Base-by-base conservation (phyloP, 2,329 filamentous ascomycete genomes). In the Penicillium glabrum region DNA sequence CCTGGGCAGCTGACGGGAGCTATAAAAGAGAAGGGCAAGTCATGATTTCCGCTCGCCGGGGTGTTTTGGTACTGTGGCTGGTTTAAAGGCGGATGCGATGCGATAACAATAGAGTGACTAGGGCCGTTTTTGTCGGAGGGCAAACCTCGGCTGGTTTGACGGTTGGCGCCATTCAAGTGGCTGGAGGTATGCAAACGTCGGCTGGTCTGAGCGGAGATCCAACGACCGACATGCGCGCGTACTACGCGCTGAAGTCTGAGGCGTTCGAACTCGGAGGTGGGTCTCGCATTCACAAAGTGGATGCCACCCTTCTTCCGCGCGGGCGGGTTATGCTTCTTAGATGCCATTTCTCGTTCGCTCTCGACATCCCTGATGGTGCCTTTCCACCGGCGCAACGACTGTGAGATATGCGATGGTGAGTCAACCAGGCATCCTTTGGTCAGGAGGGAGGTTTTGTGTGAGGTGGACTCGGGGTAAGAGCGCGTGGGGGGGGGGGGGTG, bases 151-250 rank as follows among this genome's bases (percentile, higher is more conserved):
- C 5, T 41, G 39, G 19, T 13, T 13, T 13, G 39, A 41, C 14
- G 19, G 11, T 21, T 23, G 39, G 24, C 44, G 31, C 31, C 31
- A 16, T 33, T 16, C 14, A 16, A 33, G 31, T 33, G 31, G n/a
- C 46, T 27, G 33, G 48, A 41, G 37, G 39, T 31, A 41, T 31
- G 46, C 13, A 47, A 62, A n/a, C 68, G 68, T 29, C 70, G 69
- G 57, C 68, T 72, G 31, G 69, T 71, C 51, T 73, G 70, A 21
- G 69, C 67, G 51, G 70, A 73, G 46, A 72, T 72, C 70, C 69
- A 72, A 60, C 66, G 63, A n/a, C 70, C 70, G 13, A 73, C 70
- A 53, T 73, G 70, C 8, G 70, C 69, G 46, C 70, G 67, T n/a
- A 73, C 70, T 45, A 68, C 39, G 14, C 66, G 67, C 46, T 71